Evolutionary conservation across 176 grass and related monocot species (phyloP), one percentile per base, ranked within the genome.

Genomic region (Musa troglodytarum): DNA sequence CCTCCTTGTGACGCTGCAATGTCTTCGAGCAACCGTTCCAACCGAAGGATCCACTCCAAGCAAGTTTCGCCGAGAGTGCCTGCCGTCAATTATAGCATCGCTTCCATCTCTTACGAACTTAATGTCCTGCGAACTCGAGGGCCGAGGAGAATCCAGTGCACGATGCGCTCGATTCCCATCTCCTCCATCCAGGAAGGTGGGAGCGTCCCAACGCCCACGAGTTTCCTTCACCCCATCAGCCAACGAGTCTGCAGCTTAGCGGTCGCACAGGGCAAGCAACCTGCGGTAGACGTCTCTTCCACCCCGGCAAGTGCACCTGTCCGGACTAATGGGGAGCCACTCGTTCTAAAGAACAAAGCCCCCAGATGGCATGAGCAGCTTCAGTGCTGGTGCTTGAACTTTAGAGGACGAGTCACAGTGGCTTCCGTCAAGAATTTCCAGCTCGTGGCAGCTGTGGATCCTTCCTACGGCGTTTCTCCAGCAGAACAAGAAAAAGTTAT

Each of bases 331-430:
- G 86, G 76, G 9, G 74, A 79, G 11, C 84, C 90, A 50, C 73
- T 94, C 19, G 69, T 99, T 20, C 72, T 99, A 73, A 99, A 99
- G 85, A 99, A 99, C 72, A 99, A 99, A 78, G 82, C 91, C 22
- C 88, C 95, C 1, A 89, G 95, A 54, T 99, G 95, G 95, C 95
- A 99, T 3, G 91, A 99, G 81, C 95, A 99, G 75, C 81, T 99
- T 63, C 95, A 99, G 52, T 99, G 95, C 74, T 94, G 95, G 95
- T 99, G 95, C 87, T 86, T 99, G 86, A 99, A 99, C 83, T 99
- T 99, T 65, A 84, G 91, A 59, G 95, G 95, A 63, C 84, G 91
- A 1, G 95, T 99, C 26, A 99, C 95, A 0, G 95, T 99, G 2
- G 91, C 95, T 17, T 99, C 95, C 0, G 91, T 99, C 65, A 99